Evolutionary conservation across 129 eudicot genomes (phyloP).

Genomic region (Chrysanthemum makinoi): DNA sequence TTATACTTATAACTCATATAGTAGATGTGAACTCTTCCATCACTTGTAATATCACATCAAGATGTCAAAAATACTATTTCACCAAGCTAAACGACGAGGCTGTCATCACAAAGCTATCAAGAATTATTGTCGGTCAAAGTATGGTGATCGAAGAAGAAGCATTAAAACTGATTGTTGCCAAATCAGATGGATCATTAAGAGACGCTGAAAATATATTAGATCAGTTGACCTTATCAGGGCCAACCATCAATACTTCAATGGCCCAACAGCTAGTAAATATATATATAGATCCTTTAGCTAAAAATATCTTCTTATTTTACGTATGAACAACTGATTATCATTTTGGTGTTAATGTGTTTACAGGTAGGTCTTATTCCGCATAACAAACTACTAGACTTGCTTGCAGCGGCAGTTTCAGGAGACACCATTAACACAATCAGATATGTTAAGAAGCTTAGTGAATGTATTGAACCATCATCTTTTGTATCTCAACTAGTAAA

Average conservation of each 20-base stretch:
- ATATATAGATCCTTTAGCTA: not conserved
- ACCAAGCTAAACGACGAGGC: conserved; percentile 26
- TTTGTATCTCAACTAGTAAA: conserved; percentile 30
- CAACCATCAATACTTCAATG: conserved; percentile 30
- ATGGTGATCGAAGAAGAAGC: conserved; percentile 29
- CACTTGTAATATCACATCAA: conserved; percentile 21
- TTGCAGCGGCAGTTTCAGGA: conserved; percentile 31
- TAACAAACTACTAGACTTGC: conserved; percentile 32
- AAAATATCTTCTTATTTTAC: no score
- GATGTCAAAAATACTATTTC: conserved; percentile 34
- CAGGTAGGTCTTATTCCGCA: conserved; percentile 38
- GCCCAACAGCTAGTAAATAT: conserved; percentile 36
- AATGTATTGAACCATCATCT: conserved; percentile 29
- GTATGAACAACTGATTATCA: not conserved
- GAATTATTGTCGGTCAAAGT: conserved; percentile 20
- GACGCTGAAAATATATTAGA: conserved; percentile 38
- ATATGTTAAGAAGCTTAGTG: conserved; percentile 25
- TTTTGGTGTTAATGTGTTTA: not conserved
- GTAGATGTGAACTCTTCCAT: conserved; percentile 16
- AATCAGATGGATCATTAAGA: conserved; percentile 36
- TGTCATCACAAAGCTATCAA: conserved; percentile 18
- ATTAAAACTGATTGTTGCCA: conserved; percentile 32
- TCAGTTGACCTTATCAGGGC: conserved; percentile 33
- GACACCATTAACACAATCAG: conserved; percentile 33
- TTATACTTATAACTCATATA: conserved; percentile 30